Percentiles rank a stretch among this genome's conserved stretches.
phyloP scores from a whole-genome alignment of 2,329 filamentous ascomycete genomes.

The Zarea fungicola region DNA sequence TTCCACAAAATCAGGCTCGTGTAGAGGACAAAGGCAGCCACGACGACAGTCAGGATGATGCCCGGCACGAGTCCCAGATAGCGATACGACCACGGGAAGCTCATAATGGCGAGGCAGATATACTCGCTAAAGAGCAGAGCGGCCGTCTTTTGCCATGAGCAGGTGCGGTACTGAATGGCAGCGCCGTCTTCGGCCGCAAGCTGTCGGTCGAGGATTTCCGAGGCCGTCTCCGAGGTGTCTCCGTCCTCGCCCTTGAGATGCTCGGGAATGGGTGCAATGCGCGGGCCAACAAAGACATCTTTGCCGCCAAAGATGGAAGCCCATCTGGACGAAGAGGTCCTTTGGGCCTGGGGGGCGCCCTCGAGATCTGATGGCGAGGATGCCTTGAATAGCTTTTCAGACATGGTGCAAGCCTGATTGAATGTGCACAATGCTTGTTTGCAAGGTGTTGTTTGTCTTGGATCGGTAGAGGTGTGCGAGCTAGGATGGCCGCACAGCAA shows the following conservation, averaged over 20 bases:
- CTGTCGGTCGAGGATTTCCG: conserved; percentile 56
- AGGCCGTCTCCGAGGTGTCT: conserved; percentile 41
- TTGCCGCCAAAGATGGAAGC: conserved; percentile 35
- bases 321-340: conserved; percentile 23
- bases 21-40: conserved; percentile 76
- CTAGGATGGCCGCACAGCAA: background rate
- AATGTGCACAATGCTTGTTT: conserved; percentile 27
- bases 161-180: conserved; percentile 86
- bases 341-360: conserved; percentile 8
- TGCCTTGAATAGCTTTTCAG: conserved; percentile 9
- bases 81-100: conserved; percentile 90
- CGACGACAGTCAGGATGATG: conserved; percentile 73
- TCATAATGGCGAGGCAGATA: conserved; percentile 90
- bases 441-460: background rate
- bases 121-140: conserved; percentile 91
- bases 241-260: conserved; percentile 36
- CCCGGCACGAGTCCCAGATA: conserved; percentile 79
- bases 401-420: conserved; percentile 14
- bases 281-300: conserved; percentile 41
- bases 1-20: conserved; percentile 64
- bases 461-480: background rate
- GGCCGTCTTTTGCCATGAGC: conserved; percentile 93
- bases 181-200: conserved; percentile 70
- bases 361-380: conserved; percentile 14
- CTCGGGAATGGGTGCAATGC: conserved; percentile 43